Evolutionary conservation across 768 basidiomycete species (phyloP).

Genomic region (Trametes sanguinea): DNA sequence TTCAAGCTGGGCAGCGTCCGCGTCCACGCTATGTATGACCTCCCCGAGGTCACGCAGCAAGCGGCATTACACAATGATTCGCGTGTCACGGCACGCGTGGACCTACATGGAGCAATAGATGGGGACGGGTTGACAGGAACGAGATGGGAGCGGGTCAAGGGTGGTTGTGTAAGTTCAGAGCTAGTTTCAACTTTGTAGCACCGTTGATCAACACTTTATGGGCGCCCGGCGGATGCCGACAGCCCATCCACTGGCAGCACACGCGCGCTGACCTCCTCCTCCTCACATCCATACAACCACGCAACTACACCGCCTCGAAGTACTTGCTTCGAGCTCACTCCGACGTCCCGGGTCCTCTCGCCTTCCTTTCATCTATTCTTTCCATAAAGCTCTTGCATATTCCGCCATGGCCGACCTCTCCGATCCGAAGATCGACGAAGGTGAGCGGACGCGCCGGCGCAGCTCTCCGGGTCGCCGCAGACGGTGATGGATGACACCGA

Average conservation of each 20-base stretch:
- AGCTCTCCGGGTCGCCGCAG: slow-evolving; percentile 14
- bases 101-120: too few species aligned
- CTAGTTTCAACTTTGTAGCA: too few species aligned
- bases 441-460: slow-evolving; percentile 42
- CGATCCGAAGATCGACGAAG: slow-evolving; percentile 71
- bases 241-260: neutral
- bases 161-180: too few species aligned
- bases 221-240: slow-evolving; percentile 5
- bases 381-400: neutral
- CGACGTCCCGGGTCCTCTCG: neutral
- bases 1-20: too few species aligned
- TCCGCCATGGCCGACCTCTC: slow-evolving; percentile 74
- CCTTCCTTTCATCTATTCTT: neutral
- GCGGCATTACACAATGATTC: too few species aligned
- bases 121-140: too few species aligned
- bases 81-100: too few species aligned
- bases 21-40: too few species aligned
- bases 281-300: too few species aligned
- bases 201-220: neutral
- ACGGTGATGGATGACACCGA: slow-evolving; percentile 32
- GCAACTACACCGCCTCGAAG: neutral
- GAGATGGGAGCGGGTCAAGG: too few species aligned
- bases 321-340: neutral
- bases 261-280: too few species aligned
- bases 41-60: too few species aligned